A percentile compares a stretch with the other conserved stretches of the same genome.
These are phyloP conservation scores for Erysimum cheiranthoides DNA, from an alignment of 345 rosid species.

Conservation along the genomic window DNA sequence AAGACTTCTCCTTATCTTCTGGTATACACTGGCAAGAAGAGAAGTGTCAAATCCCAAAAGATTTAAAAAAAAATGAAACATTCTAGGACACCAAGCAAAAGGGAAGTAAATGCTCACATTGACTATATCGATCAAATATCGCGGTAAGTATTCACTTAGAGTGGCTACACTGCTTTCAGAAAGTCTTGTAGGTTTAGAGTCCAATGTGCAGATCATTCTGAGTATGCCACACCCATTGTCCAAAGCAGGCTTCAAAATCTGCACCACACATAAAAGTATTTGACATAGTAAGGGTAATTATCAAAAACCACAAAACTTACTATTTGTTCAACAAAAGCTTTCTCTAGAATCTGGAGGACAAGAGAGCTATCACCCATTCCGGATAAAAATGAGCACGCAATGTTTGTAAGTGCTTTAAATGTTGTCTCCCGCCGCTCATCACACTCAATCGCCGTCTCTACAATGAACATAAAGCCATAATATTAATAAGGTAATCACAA, in stretches of 20 bases:
- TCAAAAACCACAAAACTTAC: constrained; percentile 51
- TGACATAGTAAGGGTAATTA: background rate
- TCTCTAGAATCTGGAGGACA: constrained; percentile 65
- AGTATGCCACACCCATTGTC: constrained; percentile 78
- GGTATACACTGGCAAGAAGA: background rate
- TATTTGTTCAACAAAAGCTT: constrained; percentile 55
- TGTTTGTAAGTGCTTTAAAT: constrained; percentile 51
- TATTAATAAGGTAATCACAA: background rate
- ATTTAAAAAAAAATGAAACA: too few relatives aligned
- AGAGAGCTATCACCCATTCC: constrained; percentile 69
- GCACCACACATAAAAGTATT: constrained; percentile 25
- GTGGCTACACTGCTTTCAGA: too few relatives aligned
- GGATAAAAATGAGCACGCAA: constrained; percentile 59
- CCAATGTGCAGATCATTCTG: constrained; percentile 61
- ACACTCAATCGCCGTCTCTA: constrained; percentile 51
- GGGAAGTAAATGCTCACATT: constrained; percentile 52
- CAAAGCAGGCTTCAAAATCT: constrained; percentile 56
- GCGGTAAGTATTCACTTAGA: too few relatives aligned
- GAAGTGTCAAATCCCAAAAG: too few relatives aligned
- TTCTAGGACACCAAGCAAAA: background rate
- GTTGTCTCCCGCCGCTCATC: constrained; percentile 46
- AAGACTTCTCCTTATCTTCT: constrained; percentile 48
- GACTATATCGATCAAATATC: constrained; percentile 54
- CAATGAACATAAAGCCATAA: constrained; percentile 28
- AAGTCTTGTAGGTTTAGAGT: constrained; percentile 41